phyloP scores from a whole-genome alignment of 2,329 filamentous ascomycete species.

The Ceratocystis destructans region DNA sequence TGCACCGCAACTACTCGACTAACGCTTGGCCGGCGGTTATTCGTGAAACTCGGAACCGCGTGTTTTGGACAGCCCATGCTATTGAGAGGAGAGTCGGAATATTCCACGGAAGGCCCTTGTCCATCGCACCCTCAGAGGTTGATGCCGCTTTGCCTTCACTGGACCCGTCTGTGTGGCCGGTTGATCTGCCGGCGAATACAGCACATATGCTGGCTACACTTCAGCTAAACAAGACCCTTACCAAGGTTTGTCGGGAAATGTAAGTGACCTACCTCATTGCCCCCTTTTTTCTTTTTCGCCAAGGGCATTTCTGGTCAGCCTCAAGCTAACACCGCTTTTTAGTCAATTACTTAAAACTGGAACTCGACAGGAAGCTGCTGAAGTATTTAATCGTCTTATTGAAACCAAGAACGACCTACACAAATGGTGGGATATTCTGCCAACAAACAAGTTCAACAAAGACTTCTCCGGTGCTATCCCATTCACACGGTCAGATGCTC shows the following conservation, averaged over 20 bases:
- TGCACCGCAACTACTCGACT: conserved; percentile 40
- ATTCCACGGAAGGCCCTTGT: conserved; percentile 42
- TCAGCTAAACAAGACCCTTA: conserved; percentile 28
- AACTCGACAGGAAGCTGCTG: conserved; percentile 25
- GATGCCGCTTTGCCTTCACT: conserved; percentile 40
- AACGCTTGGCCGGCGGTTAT: conserved; percentile 35
- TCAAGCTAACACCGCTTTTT: neutral
- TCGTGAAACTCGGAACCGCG: conserved; percentile 39
- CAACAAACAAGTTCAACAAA: conserved; percentile 25
- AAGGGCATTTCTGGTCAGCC: neutral
- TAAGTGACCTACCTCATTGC: conserved; percentile 20
- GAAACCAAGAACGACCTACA: conserved; percentile 29
- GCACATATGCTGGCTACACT: conserved; percentile 34
- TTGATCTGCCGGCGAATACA: conserved; percentile 31
- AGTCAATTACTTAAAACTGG: conserved; percentile 28
- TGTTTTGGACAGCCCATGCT: conserved; percentile 45
- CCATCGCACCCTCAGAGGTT: conserved; percentile 38
- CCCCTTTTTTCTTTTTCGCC: too few species aligned
- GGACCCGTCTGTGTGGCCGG: conserved; percentile 31
- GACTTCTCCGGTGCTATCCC: conserved; percentile 25
- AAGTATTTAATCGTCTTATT: conserved; percentile 26
- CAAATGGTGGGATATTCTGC: conserved; percentile 29
- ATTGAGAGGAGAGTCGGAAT: conserved; percentile 44
- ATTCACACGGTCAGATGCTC: conserved; percentile 35
- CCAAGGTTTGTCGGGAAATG: conserved; percentile 30